Base-by-base conservation (phyloP, 331 rosid species). In the Arachis monticola region DNA sequence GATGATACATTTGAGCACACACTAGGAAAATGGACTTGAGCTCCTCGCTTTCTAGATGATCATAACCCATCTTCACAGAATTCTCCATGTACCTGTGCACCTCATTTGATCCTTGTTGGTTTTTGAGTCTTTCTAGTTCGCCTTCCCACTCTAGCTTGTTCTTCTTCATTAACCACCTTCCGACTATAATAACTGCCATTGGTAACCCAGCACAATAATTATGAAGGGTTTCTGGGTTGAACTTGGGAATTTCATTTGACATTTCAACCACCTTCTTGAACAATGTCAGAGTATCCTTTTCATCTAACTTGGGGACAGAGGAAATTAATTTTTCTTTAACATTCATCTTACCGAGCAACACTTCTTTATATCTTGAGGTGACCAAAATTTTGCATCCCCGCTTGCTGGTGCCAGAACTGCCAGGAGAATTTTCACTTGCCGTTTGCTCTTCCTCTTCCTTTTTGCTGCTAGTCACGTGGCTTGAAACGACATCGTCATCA, bases 1-100 rank as follows among this genome's bases (percentile, higher is more conserved):
- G 68, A 35, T 69, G 50, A 1, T 58, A 44, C 75, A 47, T 50
- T 59, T 59, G 81, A 69, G 75, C 46, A 69, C 81, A 69, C 2
- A 77, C 70, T 6, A 69, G 60, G 46, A 60, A 69, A 0, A 27
- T 27, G 30, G 30, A 27, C 30, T 27, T 27, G 30, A 27, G 30
- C 30, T 27, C 30, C 30, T 27, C 53, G 10, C 5, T 59, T 14
- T 67, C 53, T 5, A 69, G 67, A 47, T 14, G 44, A 0, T 77
- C 48, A 61, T 4, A 77, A 41, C 70, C 69, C 64, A 60, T 5
- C 38, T 8, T 69, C 6, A 41, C 40, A 4, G 64, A 38, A 27
- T 10, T 35, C 13, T 77, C 69, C 70, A 69, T 8, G 27, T 41
- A n/a, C 0, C 17, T 46, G 0, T 38, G 45, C 32, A 67, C 50